phyloP scores from a whole-genome alignment of 768 basidiomycete genomes.

The Tubosaeta sp. region DNA sequence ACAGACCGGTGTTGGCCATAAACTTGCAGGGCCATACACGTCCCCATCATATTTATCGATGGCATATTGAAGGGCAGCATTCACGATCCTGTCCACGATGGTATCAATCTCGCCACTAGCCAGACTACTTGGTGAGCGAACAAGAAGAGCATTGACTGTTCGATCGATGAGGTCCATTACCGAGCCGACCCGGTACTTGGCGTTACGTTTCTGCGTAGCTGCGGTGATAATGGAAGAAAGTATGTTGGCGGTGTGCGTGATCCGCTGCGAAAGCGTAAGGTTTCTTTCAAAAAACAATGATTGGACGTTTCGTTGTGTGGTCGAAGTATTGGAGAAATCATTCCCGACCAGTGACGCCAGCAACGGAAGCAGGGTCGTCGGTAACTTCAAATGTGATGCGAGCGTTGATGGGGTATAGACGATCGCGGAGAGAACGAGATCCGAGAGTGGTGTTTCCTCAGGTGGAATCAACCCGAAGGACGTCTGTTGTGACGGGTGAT shows the following conservation, averaged over 20 bases:
- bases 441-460: constrained; percentile 27
- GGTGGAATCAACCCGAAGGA: constrained; percentile 52
- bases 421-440: constrained; percentile 49
- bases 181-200: constrained; percentile 54
- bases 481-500: constrained; percentile 18
- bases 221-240: constrained; percentile 52
- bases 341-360: constrained; percentile 78
- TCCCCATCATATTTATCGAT: constrained; percentile 56
- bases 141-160: constrained; percentile 57
- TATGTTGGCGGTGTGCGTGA: constrained; percentile 57
- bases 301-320: constrained; percentile 48
- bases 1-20: constrained; percentile 58
- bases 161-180: constrained; percentile 77
- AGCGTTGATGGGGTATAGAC: constrained; percentile 60
- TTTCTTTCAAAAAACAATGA: constrained; percentile 64
- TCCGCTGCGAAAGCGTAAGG: constrained; percentile 56
- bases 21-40: constrained; percentile 31
- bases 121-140: constrained; percentile 43
- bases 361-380: constrained; percentile 68
- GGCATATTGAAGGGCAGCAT: constrained; percentile 73
- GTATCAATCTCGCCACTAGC: constrained; percentile 60
- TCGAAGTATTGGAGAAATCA: constrained; percentile 60
- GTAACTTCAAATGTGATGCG: constrained; percentile 62
- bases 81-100: constrained; percentile 65
- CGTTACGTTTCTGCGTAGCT: constrained; percentile 43